Conservation (phyloP, 306 rosid species). For the Leucaena leucocephala region DNA sequence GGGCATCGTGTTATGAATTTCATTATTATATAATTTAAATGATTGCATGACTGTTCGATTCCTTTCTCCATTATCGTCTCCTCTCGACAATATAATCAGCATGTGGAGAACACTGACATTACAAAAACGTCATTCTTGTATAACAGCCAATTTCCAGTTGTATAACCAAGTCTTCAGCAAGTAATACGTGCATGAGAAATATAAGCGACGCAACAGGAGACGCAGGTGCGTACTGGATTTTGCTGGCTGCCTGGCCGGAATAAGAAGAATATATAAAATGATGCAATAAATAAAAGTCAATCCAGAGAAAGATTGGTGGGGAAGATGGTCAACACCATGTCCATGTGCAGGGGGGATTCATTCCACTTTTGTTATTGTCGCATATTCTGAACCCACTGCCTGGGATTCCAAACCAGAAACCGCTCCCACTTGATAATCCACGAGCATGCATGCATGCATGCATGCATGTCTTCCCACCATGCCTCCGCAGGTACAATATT, state of each 20-base stretch:
- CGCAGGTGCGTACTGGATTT: neutral
- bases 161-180: too few species aligned
- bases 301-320: neutral
- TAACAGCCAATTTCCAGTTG: too few species aligned
- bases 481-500: too few species aligned
- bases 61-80: neutral
- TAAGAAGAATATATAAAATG: neutral
- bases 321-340: neutral
- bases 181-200: too few species aligned
- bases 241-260: neutral
- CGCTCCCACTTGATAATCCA: neutral
- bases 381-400: neutral
- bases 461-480: too few species aligned
- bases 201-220: neutral
- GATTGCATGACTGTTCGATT: neutral
- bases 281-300: neutral
- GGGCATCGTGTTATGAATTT: too few species aligned
- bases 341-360: neutral
- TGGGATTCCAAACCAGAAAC: neutral
- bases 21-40: too few species aligned
- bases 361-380: neutral
- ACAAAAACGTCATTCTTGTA: too few species aligned
- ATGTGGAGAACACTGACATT: too few species aligned
- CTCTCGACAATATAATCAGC: too few species aligned
- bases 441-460: too few species aligned